Conservation (phyloP, 2,329 filamentous ascomycete genomes). For the Albifimbria verrucaria region DNA sequence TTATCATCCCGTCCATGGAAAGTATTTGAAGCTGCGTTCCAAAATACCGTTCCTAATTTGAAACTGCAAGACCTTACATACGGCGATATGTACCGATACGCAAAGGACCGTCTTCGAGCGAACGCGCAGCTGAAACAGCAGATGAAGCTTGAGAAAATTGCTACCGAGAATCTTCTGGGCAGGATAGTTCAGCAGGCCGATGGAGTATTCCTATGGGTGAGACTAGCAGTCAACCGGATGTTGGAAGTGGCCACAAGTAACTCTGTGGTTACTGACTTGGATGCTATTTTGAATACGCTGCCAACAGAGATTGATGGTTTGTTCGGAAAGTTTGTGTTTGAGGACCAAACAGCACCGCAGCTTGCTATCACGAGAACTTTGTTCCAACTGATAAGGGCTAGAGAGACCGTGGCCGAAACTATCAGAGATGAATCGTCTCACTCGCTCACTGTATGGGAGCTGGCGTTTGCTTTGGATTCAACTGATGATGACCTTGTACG, state of each 20-base stretch:
- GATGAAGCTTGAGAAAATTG: conserved; percentile 6
- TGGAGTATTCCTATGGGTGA: conserved; percentile 32
- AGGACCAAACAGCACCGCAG: conserved; percentile 14
- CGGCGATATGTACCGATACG: conserved; percentile 23
- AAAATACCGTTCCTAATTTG: conserved; percentile 19
- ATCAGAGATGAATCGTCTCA: conserved; percentile 27
- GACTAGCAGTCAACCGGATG: conserved; percentile 25
- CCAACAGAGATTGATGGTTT: conserved; percentile 23
- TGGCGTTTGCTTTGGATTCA: conserved; percentile 23
- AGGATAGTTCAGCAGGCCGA: conserved; percentile 19
- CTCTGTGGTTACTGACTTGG: conserved; percentile 5
- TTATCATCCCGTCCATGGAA: conserved; percentile 28
- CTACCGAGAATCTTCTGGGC: conserved; percentile 8
- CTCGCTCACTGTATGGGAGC: conserved; percentile 28
- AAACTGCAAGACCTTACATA: conserved; percentile 22
- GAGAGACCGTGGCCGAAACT: conserved; percentile 29
- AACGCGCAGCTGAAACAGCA: conserved; percentile 11
- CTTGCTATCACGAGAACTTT: conserved; percentile 19
- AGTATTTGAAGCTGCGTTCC: conserved; percentile 22
- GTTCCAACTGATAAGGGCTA: conserved; percentile 25
- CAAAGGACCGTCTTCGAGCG: conserved; percentile 13
- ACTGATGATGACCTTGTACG: conserved; percentile 16
- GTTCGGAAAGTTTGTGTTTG: conserved; percentile 27
- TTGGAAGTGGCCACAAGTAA: conserved; percentile 11
- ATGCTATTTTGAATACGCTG: conserved; percentile 10